phyloP scores from a whole-genome alignment of 225 moss, liverwort and hornwort species.

The Physcomitrium patens region DNA sequence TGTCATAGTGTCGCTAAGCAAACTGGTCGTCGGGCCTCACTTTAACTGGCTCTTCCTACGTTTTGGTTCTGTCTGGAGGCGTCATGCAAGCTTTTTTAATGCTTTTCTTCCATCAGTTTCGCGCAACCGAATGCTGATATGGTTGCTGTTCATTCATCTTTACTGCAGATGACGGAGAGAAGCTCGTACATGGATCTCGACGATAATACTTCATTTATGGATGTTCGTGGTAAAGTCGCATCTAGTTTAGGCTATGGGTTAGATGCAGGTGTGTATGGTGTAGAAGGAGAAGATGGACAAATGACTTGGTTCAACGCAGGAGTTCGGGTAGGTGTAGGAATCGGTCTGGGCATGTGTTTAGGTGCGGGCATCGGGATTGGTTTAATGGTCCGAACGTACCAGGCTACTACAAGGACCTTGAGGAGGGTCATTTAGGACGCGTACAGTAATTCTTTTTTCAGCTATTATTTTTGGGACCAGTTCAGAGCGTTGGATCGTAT shows the following conservation, averaged over 20 bases:
- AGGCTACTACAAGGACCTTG: constrained; percentile 60
- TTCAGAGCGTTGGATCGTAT: constrained; percentile 9
- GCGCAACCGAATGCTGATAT: background rate
- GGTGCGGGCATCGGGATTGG: constrained; percentile 69
- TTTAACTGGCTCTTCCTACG: background rate
- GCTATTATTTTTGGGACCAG: background rate
- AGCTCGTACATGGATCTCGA: constrained; percentile 34
- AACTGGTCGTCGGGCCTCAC: background rate
- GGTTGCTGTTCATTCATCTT: background rate
- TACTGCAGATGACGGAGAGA: constrained; percentile 44
- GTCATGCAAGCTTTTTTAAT: background rate
- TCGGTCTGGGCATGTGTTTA: constrained; percentile 66
- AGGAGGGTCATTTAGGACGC: constrained; percentile 50
- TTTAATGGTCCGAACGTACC: constrained; percentile 62
- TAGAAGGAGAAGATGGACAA: constrained; percentile 62
- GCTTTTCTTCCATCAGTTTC: background rate
- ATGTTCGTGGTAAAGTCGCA: constrained; percentile 47
- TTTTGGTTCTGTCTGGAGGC: background rate
- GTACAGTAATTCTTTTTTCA: background rate
- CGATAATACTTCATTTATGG: constrained; percentile 24
- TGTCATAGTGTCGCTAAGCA: background rate
- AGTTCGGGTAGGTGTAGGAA: constrained; percentile 66
- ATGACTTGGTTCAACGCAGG: constrained; percentile 74
- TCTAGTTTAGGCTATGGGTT: constrained; percentile 42
- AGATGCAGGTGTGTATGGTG: constrained; percentile 48